Conservation (phyloP, 23 red algal genomes). For the Gracilaria vermiculophylla region DNA sequence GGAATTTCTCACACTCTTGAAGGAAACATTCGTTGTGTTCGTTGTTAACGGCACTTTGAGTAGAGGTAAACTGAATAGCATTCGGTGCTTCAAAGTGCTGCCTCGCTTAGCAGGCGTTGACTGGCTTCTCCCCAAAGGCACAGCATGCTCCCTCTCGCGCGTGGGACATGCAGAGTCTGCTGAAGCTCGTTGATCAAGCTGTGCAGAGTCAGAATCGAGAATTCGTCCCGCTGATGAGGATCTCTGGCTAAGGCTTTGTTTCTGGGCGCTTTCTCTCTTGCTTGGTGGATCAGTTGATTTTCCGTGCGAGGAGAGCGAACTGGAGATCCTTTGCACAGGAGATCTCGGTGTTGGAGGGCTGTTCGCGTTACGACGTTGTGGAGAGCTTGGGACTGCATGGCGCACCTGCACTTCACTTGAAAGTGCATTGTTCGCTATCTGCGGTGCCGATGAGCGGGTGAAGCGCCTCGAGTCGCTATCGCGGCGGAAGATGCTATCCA, state of each 20-base stretch:
- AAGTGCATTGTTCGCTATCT: background rate
- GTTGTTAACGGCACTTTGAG: background rate
- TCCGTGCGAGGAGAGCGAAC: background rate
- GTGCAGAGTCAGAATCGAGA: background rate
- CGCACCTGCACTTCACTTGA: background rate
- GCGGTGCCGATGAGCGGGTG: background rate
- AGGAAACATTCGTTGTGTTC: background rate
- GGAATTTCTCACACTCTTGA: constrained; percentile 6
- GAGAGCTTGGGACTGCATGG: background rate
- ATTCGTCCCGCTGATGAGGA: background rate
- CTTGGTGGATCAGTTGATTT: background rate
- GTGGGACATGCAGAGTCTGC: constrained; percentile 20
- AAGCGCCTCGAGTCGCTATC: background rate
- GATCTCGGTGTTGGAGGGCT: background rate
- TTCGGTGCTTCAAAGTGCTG: background rate
- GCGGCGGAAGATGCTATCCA: constrained; percentile 38
- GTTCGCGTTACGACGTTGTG: background rate
- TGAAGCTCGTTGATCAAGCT: background rate
- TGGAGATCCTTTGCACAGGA: background rate
- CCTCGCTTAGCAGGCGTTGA: constrained; percentile 25
- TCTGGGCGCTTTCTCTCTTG: background rate
- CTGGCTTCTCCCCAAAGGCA: constrained; percentile 12
- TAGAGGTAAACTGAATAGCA: background rate
- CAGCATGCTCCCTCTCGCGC: constrained; percentile 22
- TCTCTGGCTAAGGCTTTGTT: background rate